Evolutionary conservation across 169 alveolate genomes (phyloP).

Genomic region (Eimeria falciformis): DNA sequence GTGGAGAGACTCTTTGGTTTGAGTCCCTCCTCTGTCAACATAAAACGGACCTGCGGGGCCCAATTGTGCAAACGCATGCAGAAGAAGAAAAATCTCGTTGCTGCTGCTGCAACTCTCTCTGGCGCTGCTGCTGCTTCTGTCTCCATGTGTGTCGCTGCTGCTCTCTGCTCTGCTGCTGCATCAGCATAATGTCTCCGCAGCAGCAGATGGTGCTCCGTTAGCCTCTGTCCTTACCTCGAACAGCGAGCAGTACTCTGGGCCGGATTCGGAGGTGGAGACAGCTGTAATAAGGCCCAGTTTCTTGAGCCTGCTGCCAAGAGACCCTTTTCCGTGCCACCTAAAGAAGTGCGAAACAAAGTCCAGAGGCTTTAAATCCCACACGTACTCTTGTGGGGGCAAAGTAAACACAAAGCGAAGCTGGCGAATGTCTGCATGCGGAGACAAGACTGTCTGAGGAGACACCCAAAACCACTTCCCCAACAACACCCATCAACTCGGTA

Average conservation of each 20-base stretch:
- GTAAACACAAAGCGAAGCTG: slow-evolving; percentile 34
- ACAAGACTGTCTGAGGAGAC: slow-evolving; percentile 15
- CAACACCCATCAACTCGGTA: too few species aligned
- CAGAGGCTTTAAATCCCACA: slow-evolving; percentile 35
- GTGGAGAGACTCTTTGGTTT: not conserved
- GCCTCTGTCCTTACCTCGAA: slow-evolving; percentile 26
- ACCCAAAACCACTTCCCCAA: too few species aligned
- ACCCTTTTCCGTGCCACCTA: slow-evolving; percentile 87
- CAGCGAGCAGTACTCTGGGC: slow-evolving; percentile 66
- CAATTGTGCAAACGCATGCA: not conserved
- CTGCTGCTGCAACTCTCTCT: slow-evolving; percentile 20
- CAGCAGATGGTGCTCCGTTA: too few species aligned
- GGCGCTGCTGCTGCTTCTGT: not conserved
- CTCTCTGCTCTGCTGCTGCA: not conserved
- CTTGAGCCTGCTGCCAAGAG: slow-evolving; percentile 83
- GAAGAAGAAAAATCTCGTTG: not conserved
- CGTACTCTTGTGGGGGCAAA: slow-evolving; percentile 53
- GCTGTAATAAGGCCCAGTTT: slow-evolving; percentile 83
- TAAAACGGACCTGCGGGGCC: slow-evolving; percentile 21
- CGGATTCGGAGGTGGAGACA: not conserved
- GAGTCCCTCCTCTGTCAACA: slow-evolving; percentile 40
- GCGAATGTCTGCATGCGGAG: not conserved
- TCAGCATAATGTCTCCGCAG: slow-evolving; percentile 12
- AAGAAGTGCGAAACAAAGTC: slow-evolving; percentile 71
- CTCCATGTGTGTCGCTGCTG: not conserved